Base-by-base conservation (phyloP, 225 moss, liverwort and hornwort genomes). In the Polytrichum commune region DNA sequence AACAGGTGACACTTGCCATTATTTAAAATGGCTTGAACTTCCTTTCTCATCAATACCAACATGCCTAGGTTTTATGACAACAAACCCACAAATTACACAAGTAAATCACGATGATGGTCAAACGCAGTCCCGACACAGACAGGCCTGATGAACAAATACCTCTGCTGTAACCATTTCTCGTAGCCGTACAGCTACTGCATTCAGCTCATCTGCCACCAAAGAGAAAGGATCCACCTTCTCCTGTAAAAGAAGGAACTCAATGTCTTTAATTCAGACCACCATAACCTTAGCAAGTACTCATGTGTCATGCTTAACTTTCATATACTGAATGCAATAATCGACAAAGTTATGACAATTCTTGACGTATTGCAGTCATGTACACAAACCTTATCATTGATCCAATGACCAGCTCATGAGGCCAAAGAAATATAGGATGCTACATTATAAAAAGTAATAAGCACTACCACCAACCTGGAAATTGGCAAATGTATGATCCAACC, bases 151-250 rank as follows among this genome's bases (percentile, higher is more conserved):
- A 35, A 35, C 33, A 54, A 53, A 54, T 76, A 95, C 98, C 98
- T 98, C 95, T 72, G 90, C 84, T 62, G 91, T 76, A 46, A 98
- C 91, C 98, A 98, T 95, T 28, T 78, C 79, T 69, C 98, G 85
- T 63, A 98, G 84, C 65, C 91, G 90, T 38, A 89, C 77, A 23
- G 91, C 95, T 76, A 98, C 77, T 63, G 84, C 66, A 76, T 88
- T 81, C 61, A 98, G 80, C 81, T 95, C 98, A 73, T 93, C 98
- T 53, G 90, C 91, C 74, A 98, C 98, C 72, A 98, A 87, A 70
- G 93, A 76, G 87, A 93, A 91, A 19, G 98, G 98, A 71, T 98
- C 95, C 84, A 98, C 63, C 77, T 91, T 93, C 18, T 82, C 95
- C 98, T 98, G 80, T 71, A 67, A 6, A 66, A 18, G 18, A 8